Percentiles rank a stretch among this genome's conserved stretches.
Evolutionary conservation across 176 grass and related monocot genomes (phyloP).

Genomic region (Aegilops speltoides): DNA sequence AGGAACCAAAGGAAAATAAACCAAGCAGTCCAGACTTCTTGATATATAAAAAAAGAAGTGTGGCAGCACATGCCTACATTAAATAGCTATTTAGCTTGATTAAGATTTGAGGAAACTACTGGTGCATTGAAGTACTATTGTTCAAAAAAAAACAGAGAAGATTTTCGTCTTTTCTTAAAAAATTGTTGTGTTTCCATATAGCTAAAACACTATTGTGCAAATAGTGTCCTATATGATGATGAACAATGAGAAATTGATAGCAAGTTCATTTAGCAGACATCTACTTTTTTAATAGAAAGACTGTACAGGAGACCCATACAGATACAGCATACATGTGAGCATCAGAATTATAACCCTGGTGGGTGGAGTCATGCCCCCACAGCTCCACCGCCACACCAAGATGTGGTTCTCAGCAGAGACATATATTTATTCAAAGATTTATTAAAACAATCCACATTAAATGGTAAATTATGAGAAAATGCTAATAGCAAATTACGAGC

Average conservation of each 20-base stretch:
- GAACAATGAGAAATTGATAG: neutral
- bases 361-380: too few species aligned
- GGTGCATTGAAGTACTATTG: neutral
- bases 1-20: constrained; percentile 11
- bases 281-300: too few species aligned
- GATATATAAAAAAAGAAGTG: constrained; percentile 26
- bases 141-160: constrained; percentile 3
- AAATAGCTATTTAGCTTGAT: constrained; percentile 5
- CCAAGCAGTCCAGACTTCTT: neutral
- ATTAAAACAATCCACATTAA: constrained; percentile 6
- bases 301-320: too few species aligned
- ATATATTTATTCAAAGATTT: neutral
- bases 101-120: neutral
- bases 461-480: neutral
- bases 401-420: neutral
- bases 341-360: too few species aligned
- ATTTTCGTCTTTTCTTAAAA: neutral
- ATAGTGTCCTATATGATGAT: neutral
- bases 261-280: neutral
- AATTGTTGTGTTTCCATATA: constrained; percentile 19
- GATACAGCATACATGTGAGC: too few species aligned
- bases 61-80: neutral
- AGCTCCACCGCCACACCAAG: too few species aligned
- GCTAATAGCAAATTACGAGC: neutral
- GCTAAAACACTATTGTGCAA: constrained; percentile 1